Percentiles rank a stretch among this genome's conserved stretches.
phyloP scores from a whole-genome alignment of 2,329 filamentous ascomycete species.

The Diaporthe aspalathi region DNA sequence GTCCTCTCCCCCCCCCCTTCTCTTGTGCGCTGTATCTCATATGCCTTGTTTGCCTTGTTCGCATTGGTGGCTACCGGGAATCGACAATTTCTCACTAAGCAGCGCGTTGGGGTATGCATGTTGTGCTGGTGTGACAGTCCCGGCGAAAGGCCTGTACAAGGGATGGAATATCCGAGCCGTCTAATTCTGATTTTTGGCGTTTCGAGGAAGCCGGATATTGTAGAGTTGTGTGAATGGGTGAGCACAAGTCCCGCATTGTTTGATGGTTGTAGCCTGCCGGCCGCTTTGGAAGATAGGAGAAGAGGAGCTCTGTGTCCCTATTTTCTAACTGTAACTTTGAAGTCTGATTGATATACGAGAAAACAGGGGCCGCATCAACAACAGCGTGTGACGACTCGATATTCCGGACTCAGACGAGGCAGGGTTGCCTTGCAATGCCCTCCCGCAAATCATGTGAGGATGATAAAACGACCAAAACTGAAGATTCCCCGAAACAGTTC shows the following conservation, averaged over 20 bases:
- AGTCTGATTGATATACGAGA: constrained; percentile 5
- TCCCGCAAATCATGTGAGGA: background rate
- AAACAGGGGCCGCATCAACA: constrained; percentile 8
- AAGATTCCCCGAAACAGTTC: background rate
- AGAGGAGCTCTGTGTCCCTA: constrained; percentile 1
- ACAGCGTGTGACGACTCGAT: constrained; percentile 7
- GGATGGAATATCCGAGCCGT: constrained; percentile 26
- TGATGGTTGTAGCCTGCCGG: background rate
- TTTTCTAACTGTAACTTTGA: constrained; percentile 24
- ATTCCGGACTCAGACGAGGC: background rate
- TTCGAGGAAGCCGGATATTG: background rate
- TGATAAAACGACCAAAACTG: background rate
- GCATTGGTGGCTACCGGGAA: constrained; percentile 8
- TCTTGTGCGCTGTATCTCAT: constrained; percentile 3
- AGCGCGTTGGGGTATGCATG: background rate
- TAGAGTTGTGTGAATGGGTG: background rate
- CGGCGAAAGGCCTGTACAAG: constrained; percentile 27
- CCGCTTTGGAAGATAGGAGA: background rate
- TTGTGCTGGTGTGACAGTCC: constrained; percentile 18
- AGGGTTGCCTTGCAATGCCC: background rate
- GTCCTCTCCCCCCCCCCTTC: background rate
- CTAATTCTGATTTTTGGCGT: constrained; percentile 26
- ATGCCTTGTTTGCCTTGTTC: background rate
- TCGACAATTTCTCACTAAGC: background rate
- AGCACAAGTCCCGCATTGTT: background rate